Base-by-base conservation (phyloP, 495 filamentous ascomycete species). In the Friedmanniomyces endolithicus region DNA sequence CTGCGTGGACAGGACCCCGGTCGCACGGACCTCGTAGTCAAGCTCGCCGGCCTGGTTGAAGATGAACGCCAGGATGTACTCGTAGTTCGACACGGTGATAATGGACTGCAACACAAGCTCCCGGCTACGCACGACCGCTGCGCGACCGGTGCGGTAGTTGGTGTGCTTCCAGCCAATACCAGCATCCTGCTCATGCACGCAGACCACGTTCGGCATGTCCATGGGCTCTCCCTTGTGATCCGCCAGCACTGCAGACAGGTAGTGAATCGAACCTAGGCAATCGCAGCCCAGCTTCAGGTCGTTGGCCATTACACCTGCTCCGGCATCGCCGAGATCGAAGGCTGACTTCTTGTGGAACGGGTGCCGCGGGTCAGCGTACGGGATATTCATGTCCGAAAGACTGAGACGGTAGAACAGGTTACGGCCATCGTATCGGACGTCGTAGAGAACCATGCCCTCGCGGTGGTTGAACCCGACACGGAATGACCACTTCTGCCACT, bases 11-110 rank as follows among this genome's bases (percentile, higher is more conserved):
- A 95, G 73, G 56, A 95, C 87, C 0, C 89, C 89, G 1, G 89
- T 94, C 6, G 89, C 89, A 65, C 61, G 66, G 33, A 87, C 82
- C 69, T 95, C 89, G 59, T 90, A 82, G 39, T 78, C 73, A 44
- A 94, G 58, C 62, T 89, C 87, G 6, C 82, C 89, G 0, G 88
- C 86, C 55, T 88, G 87, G 67, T 88, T 87, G 71, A 95, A 87
- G 52, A 86, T 80, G 68, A 85, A 95, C 14, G 84, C 80, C 46
- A 95, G 75, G 50, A 94, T 79, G 62, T 83, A 83, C 56, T 82
- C 79, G 61, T 82, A 82, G 68, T 83, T 83, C 8, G 78, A 70
- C 1, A 80, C 79, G 0, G 78, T 63, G 63, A 82, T 78, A 63
- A 82, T 80, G 19, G 74, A 72, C 45, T 82, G 80, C 34, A 90